phyloP scores from a whole-genome alignment of 2,329 filamentous ascomycete genomes.

The Hortaea werneckii region DNA sequence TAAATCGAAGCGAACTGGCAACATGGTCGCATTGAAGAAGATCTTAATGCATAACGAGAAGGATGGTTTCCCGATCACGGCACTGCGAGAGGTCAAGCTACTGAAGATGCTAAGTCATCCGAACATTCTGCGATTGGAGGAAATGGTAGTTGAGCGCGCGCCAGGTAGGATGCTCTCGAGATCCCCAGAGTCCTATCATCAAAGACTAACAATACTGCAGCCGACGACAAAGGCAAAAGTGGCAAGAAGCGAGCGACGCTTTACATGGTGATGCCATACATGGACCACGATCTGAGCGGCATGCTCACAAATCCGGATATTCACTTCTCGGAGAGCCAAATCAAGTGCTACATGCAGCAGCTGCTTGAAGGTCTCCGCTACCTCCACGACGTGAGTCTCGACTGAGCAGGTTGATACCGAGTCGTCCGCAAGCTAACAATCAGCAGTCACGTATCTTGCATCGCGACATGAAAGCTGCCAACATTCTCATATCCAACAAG shows the following conservation, averaged over 20 bases:
- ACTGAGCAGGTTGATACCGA: not conserved
- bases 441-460: conserved; percentile 63
- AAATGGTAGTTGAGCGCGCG: conserved; percentile 91
- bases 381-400: conserved; percentile 59
- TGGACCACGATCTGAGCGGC: conserved; percentile 97
- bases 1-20: conserved; percentile 61
- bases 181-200: not conserved
- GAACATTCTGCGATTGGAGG: conserved; percentile 78
- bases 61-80: conserved; percentile 98
- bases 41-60: conserved; percentile 99
- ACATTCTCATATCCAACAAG: conserved; percentile 88
- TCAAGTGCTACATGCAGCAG: conserved; percentile 96
- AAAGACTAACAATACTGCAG: conserved; percentile 4
- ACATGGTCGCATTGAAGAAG: conserved; percentile 85
- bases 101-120: conserved; percentile 87
- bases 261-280: conserved; percentile 98
- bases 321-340: conserved; percentile 75
- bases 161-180: conserved; percentile 44
- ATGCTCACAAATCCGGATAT: conserved; percentile 91
- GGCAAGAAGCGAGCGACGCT: conserved; percentile 62
- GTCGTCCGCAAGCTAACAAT: not conserved
- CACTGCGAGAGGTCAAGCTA: conserved; percentile 92
- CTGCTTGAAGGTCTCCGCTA: conserved; percentile 82
- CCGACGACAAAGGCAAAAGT: conserved; percentile 26
- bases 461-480: conserved; percentile 97